Percentiles rank a stretch among this genome's conserved stretches.
Evolutionary conservation across 2,329 filamentous ascomycete species (phyloP).

Genomic region (Geosmithia morbida): DNA sequence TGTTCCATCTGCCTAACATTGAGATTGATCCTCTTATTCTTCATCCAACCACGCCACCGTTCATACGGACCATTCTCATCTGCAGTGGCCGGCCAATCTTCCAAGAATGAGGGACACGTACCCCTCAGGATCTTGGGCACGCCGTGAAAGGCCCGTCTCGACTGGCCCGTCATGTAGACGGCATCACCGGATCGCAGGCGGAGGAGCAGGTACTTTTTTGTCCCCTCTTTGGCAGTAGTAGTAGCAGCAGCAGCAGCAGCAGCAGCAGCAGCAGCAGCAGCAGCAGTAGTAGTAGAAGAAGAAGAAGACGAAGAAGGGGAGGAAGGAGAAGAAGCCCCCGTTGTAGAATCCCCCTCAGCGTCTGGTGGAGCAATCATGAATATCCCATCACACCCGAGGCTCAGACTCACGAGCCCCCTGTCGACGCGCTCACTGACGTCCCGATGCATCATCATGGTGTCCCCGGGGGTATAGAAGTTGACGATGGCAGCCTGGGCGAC

Average conservation of each 20-base stretch:
- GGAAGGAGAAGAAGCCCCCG: no score
- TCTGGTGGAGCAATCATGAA: constrained; percentile 60
- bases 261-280: no score
- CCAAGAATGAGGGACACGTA: constrained; percentile 65
- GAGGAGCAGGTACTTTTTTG: constrained; percentile 41
- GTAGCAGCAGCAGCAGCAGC: constrained; percentile 2
- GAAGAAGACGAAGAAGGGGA: no score
- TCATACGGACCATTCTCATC: constrained; percentile 36
- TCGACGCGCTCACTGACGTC: constrained; percentile 82
- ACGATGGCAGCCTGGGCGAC: constrained; percentile 80
- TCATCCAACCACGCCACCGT: constrained; percentile 79
- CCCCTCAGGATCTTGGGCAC: constrained; percentile 72
- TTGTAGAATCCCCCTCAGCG: constrained; percentile 20
- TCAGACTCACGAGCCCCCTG: constrained; percentile 68
- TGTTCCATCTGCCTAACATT: constrained; percentile 84
- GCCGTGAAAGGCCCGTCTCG: constrained; percentile 87
- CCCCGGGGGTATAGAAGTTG: constrained; percentile 82
- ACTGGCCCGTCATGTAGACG: constrained; percentile 72
- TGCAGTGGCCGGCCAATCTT: constrained; percentile 55
- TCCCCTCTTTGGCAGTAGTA: constrained; percentile 5
- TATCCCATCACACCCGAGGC: constrained; percentile 77
- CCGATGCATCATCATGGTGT: constrained; percentile 83
- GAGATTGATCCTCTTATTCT: constrained; percentile 72
- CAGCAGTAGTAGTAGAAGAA: no score
- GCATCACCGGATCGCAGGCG: constrained; percentile 73